Evolutionary conservation across 192 early-diverging fungal genomes (phyloP).

Genomic region (Coemansia sp.): DNA sequence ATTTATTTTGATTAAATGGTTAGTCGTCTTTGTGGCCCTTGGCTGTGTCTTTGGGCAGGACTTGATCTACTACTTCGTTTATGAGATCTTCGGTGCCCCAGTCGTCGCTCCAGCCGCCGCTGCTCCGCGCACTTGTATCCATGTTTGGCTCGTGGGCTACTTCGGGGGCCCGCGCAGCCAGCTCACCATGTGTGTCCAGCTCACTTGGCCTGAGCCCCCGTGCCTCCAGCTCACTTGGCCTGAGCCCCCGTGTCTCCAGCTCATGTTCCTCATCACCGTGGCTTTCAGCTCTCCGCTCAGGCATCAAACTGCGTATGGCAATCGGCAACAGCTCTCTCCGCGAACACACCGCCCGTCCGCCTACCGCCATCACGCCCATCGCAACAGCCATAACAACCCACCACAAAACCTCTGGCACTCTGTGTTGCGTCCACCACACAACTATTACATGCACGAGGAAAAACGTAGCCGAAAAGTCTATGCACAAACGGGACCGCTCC

Average conservation of each 20-base stretch:
- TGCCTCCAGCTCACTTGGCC: slow-evolving; percentile 15
- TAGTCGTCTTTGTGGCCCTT: slow-evolving; percentile 1
- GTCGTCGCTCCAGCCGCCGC: slow-evolving; percentile 24
- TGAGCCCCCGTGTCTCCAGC: slow-evolving; percentile 5
- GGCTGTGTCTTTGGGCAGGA: neutral
- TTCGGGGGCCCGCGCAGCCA: neutral
- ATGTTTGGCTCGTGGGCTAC: too few relatives aligned
- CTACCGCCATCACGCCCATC: slow-evolving; percentile 30
- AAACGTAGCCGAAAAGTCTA: slow-evolving; percentile 52
- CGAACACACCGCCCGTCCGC: slow-evolving; percentile 44
- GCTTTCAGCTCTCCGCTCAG: slow-evolving; percentile 22
- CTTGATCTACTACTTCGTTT: neutral
- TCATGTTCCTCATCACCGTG: slow-evolving; percentile 30
- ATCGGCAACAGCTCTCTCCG: slow-evolving; percentile 51
- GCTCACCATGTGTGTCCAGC: neutral
- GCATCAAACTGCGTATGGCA: slow-evolving; percentile 41
- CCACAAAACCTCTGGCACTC: slow-evolving; percentile 24
- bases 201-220: neutral
- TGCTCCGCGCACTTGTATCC: neutral
- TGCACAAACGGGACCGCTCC: slow-evolving; percentile 48
- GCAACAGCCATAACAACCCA: slow-evolving; percentile 21
- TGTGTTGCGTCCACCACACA: slow-evolving; percentile 27
- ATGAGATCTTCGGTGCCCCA: slow-evolving; percentile 1
- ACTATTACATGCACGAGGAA: slow-evolving; percentile 41
- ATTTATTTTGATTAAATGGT: too few relatives aligned